Conservation (phyloP, 768 basidiomycete genomes). For the Collybia sp. region DNA sequence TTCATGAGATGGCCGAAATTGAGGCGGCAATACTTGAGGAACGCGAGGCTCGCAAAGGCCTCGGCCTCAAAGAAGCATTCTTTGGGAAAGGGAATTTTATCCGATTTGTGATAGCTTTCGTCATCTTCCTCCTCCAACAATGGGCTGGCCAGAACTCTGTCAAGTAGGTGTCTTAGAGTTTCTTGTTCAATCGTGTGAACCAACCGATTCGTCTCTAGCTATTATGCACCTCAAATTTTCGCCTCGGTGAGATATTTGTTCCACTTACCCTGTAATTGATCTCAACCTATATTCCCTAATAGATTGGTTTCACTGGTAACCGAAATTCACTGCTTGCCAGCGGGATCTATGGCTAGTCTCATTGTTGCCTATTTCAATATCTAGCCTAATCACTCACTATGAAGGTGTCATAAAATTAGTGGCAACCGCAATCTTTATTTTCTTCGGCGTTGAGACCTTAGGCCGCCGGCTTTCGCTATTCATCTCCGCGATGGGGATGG, state of each 20-base stretch:
- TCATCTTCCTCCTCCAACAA: slow-evolving; percentile 78
- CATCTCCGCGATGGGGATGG: slow-evolving; percentile 78
- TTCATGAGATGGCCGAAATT: slow-evolving; percentile 73
- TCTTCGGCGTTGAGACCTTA: slow-evolving; percentile 60
- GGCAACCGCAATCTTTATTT: slow-evolving; percentile 61
- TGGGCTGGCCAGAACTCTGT: slow-evolving; percentile 86
- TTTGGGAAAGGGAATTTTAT: slow-evolving; percentile 77
- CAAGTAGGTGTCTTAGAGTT: slow-evolving; percentile 24
- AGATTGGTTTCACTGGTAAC: slow-evolving; percentile 64
- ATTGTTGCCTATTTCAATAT: no score
- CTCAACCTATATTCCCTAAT: neutral
- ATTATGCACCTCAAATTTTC: slow-evolving; percentile 76
- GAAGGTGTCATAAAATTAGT: slow-evolving; percentile 58
- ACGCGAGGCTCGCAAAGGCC: slow-evolving; percentile 53
- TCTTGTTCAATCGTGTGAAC: neutral
- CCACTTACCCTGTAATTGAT: slow-evolving; percentile 2
- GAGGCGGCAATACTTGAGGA: slow-evolving; percentile 78
- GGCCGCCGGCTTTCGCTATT: slow-evolving; percentile 70
- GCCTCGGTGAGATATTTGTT: slow-evolving; percentile 37
- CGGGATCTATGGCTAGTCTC: slow-evolving; percentile 49
- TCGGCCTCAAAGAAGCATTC: slow-evolving; percentile 69
- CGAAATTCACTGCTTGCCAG: slow-evolving; percentile 65
- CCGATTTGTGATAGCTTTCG: slow-evolving; percentile 81
- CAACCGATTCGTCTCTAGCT: slow-evolving; percentile 23
- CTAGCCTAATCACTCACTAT: no score